Base-by-base conservation (phyloP, 176 grass and related monocot genomes). In the Aegilops tauschii region DNA sequence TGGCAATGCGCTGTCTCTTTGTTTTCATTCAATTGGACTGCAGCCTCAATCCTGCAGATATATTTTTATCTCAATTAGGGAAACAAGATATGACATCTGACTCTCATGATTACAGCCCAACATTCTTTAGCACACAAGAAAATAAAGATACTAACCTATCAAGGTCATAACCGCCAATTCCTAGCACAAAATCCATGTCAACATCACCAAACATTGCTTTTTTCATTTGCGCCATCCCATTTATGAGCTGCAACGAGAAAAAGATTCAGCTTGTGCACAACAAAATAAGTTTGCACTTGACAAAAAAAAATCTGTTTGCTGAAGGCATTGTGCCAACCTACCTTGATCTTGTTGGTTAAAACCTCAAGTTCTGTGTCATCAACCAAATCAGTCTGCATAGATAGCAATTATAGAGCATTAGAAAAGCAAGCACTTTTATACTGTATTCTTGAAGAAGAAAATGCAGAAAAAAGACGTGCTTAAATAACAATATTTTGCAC, bases 141-240 rank as follows among this genome's bases (percentile, higher is more conserved):
- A 75, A 34, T 1, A 78, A 78, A 6, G 0, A 40, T 52, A 76
- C 31, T 75, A 30, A 88, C 93, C 85, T 92, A 32, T 90, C 93
- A 83, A 94, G 88, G 63, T 94, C 93, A 80, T 92, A 92, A 52
- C 93, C 93, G 7, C 93, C 90, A 32, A 94, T 86, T 81, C 93
- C 93, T 44, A 95, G 68, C 49, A 95, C 93, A 84, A 95, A 95
- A 87, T 92, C 82, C 88, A 95, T 92, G 61, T 95, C 93, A 30
- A 95, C 93, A 88, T 75, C 73, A 37, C 90, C 85, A 90, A 86
- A 90, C 36, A 84, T 88, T 35, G 90, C 79, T 28, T 82, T 86
- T 73, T 40, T 86, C 42, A 92, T 84, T 20, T 91, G 76, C 13
- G 90, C 91, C 87, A 93, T 93, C 56, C 89, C 87, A 88, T 93